Evolutionary conservation across 2,329 filamentous ascomycete species (phyloP).

Genomic region (Verticillium albo-atrum): DNA sequence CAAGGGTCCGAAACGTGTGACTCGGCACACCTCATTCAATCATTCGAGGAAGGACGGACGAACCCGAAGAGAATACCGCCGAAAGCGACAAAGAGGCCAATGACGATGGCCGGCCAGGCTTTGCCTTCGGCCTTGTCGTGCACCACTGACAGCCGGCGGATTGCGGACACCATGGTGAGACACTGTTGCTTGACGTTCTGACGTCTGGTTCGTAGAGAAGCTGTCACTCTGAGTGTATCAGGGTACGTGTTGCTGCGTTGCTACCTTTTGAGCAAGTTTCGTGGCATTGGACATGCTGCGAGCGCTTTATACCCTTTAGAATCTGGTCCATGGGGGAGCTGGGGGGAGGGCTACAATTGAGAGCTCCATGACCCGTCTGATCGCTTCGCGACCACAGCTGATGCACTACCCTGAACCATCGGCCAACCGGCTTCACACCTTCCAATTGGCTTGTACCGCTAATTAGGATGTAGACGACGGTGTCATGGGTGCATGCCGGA

Average conservation of each 20-base stretch:
- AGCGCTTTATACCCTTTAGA: not conserved
- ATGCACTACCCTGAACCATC: not conserved
- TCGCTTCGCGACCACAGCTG: not conserved
- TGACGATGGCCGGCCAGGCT: slow-evolving; percentile 56
- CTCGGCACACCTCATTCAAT: too few relatives aligned
- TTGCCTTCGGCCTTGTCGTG: slow-evolving; percentile 33
- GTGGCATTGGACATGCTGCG: not conserved
- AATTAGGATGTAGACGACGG: not conserved
- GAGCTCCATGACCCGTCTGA: not conserved
- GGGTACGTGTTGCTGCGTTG: too few relatives aligned
- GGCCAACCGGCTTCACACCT: not conserved
- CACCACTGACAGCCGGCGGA: not conserved
- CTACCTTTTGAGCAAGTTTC: too few relatives aligned
- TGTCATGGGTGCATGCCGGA: not conserved
- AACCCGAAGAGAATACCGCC: slow-evolving; percentile 54
- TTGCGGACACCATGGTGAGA: not conserved
- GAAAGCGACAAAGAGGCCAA: slow-evolving; percentile 59
- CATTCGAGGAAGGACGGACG: not conserved
- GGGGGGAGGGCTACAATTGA: not conserved
- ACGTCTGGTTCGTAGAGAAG: not conserved
- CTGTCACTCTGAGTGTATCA: not conserved
- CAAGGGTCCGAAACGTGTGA: too few relatives aligned
- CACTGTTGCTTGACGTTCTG: not conserved
- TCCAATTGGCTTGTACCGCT: not conserved
- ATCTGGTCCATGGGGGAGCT: not conserved